Evolutionary conservation across 2,329 filamentous ascomycete species (phyloP).

Genomic region (Fusarium palustre): DNA sequence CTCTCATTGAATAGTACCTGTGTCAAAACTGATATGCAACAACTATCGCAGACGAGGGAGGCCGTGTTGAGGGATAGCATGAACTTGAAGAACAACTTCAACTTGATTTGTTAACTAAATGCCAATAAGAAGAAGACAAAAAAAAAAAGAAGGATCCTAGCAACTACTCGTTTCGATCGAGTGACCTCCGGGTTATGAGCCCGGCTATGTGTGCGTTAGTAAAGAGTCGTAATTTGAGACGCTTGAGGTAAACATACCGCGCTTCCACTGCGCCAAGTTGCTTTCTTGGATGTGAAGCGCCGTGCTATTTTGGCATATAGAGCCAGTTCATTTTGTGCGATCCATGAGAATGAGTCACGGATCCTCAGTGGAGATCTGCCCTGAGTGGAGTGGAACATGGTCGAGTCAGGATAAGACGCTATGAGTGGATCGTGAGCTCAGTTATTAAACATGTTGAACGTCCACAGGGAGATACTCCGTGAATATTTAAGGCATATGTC

Average conservation of each 20-base stretch:
- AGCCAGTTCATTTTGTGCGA: neutral
- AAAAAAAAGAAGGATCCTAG: constrained; percentile 20
- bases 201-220: constrained; percentile 22
- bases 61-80: neutral
- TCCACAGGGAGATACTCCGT: neutral
- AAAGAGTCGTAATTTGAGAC: neutral
- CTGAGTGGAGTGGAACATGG: constrained; percentile 6
- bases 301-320: neutral
- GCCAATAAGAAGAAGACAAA: neutral
- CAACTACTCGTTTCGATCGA: constrained; percentile 31
- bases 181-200: constrained; percentile 31
- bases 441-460: too few relatives aligned
- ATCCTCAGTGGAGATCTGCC: constrained; percentile 17
- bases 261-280: constrained; percentile 31
- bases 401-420: neutral
- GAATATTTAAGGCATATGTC: neutral
- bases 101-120: fast-evolving
- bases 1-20: neutral
- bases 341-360: neutral
- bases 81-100: neutral
- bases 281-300: constrained; percentile 7
- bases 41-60: fast-evolving
- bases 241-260: constrained; percentile 5
- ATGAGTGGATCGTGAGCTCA: neutral
- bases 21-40: fast-evolving